A percentile compares a stretch with the other conserved stretches of the same genome.
Conservation (phyloP, 345 rosid genomes). For the Cardamine resedifolia region DNA sequence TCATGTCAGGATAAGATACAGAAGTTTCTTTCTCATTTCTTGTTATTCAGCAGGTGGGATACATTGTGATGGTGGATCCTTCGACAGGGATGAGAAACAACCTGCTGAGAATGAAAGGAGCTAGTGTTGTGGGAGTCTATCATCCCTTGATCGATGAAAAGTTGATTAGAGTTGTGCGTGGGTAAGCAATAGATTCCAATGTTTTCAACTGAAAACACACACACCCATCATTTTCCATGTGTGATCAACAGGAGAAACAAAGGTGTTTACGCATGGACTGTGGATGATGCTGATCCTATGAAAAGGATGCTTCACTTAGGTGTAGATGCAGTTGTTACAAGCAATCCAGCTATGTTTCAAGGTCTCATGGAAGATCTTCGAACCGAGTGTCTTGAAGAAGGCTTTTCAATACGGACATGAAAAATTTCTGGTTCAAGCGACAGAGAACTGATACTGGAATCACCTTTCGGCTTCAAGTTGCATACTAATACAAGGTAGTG, state of each 20-base stretch:
- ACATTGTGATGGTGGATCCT: conserved; percentile 82
- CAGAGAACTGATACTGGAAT: background rate
- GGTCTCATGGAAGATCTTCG: conserved; percentile 63
- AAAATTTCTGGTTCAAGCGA: background rate
- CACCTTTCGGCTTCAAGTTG: background rate
- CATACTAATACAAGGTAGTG: background rate
- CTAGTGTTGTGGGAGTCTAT: conserved; percentile 73
- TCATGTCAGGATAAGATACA: background rate
- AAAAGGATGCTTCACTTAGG: conserved; percentile 54
- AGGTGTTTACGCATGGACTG: conserved; percentile 88
- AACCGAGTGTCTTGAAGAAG: conserved; percentile 76
- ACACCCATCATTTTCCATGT: background rate
- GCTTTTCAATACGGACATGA: conserved; percentile 48
- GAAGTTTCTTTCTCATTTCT: conserved; percentile 8
- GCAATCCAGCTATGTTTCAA: conserved; percentile 65
- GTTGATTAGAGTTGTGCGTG: conserved; percentile 52
- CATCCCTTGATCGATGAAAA: conserved; percentile 71
- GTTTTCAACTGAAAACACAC: background rate
- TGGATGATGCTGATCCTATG: conserved; percentile 78
- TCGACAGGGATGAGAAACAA: conserved; percentile 54
- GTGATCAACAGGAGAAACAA: conserved; percentile 59
- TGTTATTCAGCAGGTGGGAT: conserved; percentile 73
- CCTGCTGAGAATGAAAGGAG: conserved; percentile 75
- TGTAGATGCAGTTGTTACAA: conserved; percentile 80
- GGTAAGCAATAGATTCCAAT: conserved; percentile 45